Conservation (phyloP, 2,329 filamentous ascomycete species). For the Aspergillus ruber region DNA sequence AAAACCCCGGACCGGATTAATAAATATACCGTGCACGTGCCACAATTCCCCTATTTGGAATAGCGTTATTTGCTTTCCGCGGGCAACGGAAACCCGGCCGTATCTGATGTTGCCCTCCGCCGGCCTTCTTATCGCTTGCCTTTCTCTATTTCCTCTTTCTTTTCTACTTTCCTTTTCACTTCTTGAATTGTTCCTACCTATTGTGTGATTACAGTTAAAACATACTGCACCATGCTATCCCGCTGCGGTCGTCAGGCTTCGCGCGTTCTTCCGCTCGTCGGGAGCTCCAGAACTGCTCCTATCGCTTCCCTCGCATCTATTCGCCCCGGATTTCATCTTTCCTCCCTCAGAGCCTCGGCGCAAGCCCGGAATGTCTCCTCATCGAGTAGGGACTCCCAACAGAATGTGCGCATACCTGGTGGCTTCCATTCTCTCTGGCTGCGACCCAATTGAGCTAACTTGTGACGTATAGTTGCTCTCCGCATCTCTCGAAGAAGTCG, state of each 20-base stretch:
- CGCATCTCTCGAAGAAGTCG: conserved; percentile 71
- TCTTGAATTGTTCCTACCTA: not conserved
- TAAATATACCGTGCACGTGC: conserved; percentile 10
- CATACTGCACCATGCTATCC: conserved; percentile 25
- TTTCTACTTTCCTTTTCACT: conserved; percentile 1
- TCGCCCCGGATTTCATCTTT: conserved; percentile 16
- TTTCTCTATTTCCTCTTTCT: conserved; percentile 1
- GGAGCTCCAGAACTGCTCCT: conserved; percentile 24
- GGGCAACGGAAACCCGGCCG: conserved; percentile 24
- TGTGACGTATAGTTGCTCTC: conserved; percentile 61
- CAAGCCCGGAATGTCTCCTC: conserved; percentile 36
- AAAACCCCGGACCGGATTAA: not conserved
- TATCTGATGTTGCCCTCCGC: conserved; percentile 9
- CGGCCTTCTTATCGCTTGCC: conserved; percentile 15
- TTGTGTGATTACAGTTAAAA: not conserved
- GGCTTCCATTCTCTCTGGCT: not conserved
- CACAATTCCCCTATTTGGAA: conserved; percentile 11
- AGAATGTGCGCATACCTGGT: conserved; percentile 26
- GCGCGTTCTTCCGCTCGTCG: conserved; percentile 26
- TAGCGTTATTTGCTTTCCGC: conserved; percentile 30
- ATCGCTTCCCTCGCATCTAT: conserved; percentile 12
- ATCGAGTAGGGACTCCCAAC: conserved; percentile 35
- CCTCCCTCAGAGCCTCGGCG: conserved; percentile 15
- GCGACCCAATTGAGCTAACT: not conserved
- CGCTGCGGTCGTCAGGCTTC: conserved; percentile 30